These are phyloP conservation scores for Elaeagnus macrophylla DNA, from an alignment of 306 rosid species.

Conservation along the genomic window DNA sequence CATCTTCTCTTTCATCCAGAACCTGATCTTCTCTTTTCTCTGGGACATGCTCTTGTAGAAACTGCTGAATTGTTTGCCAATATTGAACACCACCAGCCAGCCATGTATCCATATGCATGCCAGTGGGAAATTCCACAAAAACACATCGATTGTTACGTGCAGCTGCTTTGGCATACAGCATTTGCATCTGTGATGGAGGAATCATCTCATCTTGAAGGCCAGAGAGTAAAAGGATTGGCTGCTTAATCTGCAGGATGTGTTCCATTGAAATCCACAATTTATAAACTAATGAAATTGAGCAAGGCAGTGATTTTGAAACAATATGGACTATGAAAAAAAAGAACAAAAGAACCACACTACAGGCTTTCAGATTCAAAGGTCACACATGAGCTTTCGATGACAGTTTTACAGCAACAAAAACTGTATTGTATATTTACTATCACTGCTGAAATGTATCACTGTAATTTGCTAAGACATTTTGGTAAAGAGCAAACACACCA, in stretches of 20 bases:
- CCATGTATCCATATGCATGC: constrained; percentile 99
- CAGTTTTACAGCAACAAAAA: too few relatives aligned
- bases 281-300: constrained; percentile 8
- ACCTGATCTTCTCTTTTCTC: constrained; percentile 38
- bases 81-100: constrained; percentile 76
- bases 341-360: too few relatives aligned
- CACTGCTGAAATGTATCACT: too few relatives aligned
- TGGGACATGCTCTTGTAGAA: constrained; percentile 51
- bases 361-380: too few relatives aligned
- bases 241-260: constrained; percentile 61
- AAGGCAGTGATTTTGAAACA: neutral
- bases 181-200: constrained; percentile 82
- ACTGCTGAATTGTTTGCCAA: constrained; percentile 76
- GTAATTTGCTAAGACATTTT: too few relatives aligned
- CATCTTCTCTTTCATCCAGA: constrained; percentile 40
- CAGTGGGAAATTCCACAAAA: constrained; percentile 76
- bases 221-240: constrained; percentile 89
- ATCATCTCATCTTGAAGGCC: constrained; percentile 99
- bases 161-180: constrained; percentile 95
- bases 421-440: too few relatives aligned
- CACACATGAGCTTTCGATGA: too few relatives aligned
- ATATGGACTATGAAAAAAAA: too few relatives aligned
- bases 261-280: constrained; percentile 2
- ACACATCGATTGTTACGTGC: constrained; percentile 61
- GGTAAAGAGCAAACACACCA: neutral